Base-by-base conservation (phyloP, 2,329 filamentous ascomycete species). In the Cadophora gregata region DNA sequence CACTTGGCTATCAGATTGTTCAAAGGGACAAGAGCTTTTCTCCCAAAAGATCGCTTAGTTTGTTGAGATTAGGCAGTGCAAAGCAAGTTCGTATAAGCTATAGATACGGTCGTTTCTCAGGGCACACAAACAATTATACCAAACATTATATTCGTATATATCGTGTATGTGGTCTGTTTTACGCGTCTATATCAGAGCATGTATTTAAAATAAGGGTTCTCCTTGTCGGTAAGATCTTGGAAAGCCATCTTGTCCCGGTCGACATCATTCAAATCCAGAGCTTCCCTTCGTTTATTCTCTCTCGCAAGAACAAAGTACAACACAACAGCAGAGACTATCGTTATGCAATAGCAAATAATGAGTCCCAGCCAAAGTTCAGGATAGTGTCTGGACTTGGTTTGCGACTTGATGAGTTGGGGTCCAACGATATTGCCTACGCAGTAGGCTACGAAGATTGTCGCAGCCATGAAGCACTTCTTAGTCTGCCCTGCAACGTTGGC, bases 361-460 rank as follows among this genome's bases (percentile, higher is more conserved):
- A 93, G 75, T 0, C 90, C 90, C 0, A 85, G 80, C 90, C 90
- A 93, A 9, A 93, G 75, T 71, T 87, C 85, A 0, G 91, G 90
- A 73, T 93, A 93, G 77, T 93, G 91, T 58, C 84, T 75, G 0
- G 75, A 78, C 70, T 89, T 89, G 0, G 87, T 89, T 77, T 90
- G 81, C n/a, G 84, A 88, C 72, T 86, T 86, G 48, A 93, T 85
- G 47, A 93, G 80, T 78, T 91, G 89, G 3, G 91, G 91, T 0
- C 90, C 90, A 27, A 93, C 87, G 60, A 93, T 93, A 72, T 93
- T 93, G 1, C 90, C 86, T 7, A 93, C 87, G 64, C 89, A 91
- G 74, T 93, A 93, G 0, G 89, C 90, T 0, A 92, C 89, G 69
- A 93, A 93, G 1, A 92, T 89, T 0, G 88, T 88, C 0, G 88